Base-by-base conservation (phyloP, 306 rosid species). In the Carpinus viminea region DNA sequence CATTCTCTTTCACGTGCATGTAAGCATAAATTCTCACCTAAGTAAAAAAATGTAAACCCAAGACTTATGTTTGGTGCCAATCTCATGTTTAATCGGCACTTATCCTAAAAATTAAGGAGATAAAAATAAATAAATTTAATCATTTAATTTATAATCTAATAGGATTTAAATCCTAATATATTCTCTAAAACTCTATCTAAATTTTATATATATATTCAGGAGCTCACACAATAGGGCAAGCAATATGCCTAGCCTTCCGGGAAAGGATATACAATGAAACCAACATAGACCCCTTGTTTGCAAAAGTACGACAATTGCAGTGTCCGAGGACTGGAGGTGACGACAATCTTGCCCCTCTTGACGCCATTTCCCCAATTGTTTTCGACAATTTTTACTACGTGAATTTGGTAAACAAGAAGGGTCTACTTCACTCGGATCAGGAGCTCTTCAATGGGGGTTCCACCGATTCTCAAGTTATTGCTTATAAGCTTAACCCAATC, bases 391-490 rank as follows among this genome's bases (percentile, higher is more conserved):
- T 81, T 38, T 92, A 92, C 82, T 92, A 31, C 75, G 72, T 1
- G 0, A 84, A 88, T 9, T 68, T 90, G 87, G 64, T 80, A 52
- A 74, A 53, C 70, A 62, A 81, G 26, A 83, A 72, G 74, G 97
- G 93, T 57, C 80, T 92, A 3, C 68, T 90, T 20, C 90, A 87
- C 83, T 88, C 94, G 0, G 97, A 92, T 34, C 93, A 92, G 57
- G 80, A 79, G 18, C 90, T 92, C 60, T 90, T 82, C 20, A 88
- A 64, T 41, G 84, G 80, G 1, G 90, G 86, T 26, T 84, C 97
- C 59, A 88, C 94, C 0, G 77, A 90, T 2, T 50, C 90, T 12
- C 83, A 75, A 15, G 97, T 90, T 6, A 78, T 57, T 20, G 60
- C 50, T 64, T 92, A 90, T 43, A 43, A 50, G 52, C 82, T 26